Conservation (phyloP, 2,329 filamentous ascomycete genomes). For the Fragosphaeria purpurea region DNA sequence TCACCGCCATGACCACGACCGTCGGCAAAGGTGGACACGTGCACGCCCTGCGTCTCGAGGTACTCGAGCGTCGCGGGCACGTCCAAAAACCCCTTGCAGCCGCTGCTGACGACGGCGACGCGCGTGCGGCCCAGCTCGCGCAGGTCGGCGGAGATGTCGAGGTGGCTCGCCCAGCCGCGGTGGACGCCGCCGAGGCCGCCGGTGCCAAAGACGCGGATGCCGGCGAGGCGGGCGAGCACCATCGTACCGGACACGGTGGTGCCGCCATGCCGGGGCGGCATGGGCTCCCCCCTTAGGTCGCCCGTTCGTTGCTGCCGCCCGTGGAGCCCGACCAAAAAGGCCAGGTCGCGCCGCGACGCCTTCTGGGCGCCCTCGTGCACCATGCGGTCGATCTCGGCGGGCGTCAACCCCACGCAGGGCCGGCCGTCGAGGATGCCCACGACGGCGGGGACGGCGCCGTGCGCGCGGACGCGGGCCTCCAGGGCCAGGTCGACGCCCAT, state of each 20-base stretch:
- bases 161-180: constrained; percentile 70
- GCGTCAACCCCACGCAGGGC: constrained; percentile 66
- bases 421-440: constrained; percentile 79
- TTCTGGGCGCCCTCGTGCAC: constrained; percentile 66
- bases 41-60: constrained; percentile 62
- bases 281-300: constrained; percentile 24
- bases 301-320: constrained; percentile 39
- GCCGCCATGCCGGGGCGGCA: constrained; percentile 67
- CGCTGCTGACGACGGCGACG: constrained; percentile 79
- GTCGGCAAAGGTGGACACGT: constrained; percentile 84
- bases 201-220: constrained; percentile 88
- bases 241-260: constrained; percentile 93
- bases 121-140: constrained; percentile 86
- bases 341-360: constrained; percentile 77
- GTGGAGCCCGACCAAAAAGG: constrained; percentile 57
- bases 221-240: constrained; percentile 75
- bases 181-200: constrained; percentile 93
- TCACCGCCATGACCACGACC: too few relatives aligned
- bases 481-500: constrained; percentile 64
- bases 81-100: constrained; percentile 94
- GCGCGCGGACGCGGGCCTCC: constrained; percentile 67
- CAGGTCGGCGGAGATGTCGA: constrained; percentile 93
- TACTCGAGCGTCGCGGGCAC: constrained; percentile 79
- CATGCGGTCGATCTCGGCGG: constrained; percentile 64
- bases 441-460: constrained; percentile 81